phyloP scores from a whole-genome alignment of 2,329 filamentous ascomycete genomes.

The Claviceps spartinae region DNA sequence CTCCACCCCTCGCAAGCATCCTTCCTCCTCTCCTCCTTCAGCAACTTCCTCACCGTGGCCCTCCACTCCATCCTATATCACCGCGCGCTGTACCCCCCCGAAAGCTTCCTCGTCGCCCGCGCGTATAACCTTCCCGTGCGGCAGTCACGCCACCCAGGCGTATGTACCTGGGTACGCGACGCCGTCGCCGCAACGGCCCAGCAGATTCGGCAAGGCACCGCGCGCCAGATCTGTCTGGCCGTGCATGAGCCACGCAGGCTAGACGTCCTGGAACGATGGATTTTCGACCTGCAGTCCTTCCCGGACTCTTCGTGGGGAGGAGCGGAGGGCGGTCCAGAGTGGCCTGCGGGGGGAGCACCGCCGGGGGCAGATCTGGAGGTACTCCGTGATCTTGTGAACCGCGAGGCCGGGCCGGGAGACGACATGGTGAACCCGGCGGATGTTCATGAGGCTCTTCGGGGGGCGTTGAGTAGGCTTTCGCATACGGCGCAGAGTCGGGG shows the following conservation, averaged over 20 bases:
- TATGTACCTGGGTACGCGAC: slow-evolving; percentile 76
- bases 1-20: slow-evolving; percentile 23
- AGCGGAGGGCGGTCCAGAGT: background rate
- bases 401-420: slow-evolving; percentile 15
- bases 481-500: slow-evolving; percentile 44
- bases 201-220: slow-evolving; percentile 49
- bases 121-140: slow-evolving; percentile 77
- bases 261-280: slow-evolving; percentile 44
- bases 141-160: slow-evolving; percentile 72
- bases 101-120: slow-evolving; percentile 64
- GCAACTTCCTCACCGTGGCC: slow-evolving; percentile 66
- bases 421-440: slow-evolving; percentile 38
- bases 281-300: slow-evolving; percentile 43
- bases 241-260: slow-evolving; percentile 27
- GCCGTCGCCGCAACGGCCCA: slow-evolving; percentile 58
- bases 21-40: slow-evolving; percentile 53
- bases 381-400: slow-evolving; percentile 9
- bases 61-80: slow-evolving; percentile 81
- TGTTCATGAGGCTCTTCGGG: slow-evolving; percentile 60
- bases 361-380: background rate
- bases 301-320: slow-evolving; percentile 18
- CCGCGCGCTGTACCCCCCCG: slow-evolving; percentile 61
- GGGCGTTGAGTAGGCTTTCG: slow-evolving; percentile 48
- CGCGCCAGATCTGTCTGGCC: slow-evolving; percentile 33
- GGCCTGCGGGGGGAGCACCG: background rate